Base-by-base conservation (phyloP, 352 stramenopile species). In the Phytopythium helicoides region DNA sequence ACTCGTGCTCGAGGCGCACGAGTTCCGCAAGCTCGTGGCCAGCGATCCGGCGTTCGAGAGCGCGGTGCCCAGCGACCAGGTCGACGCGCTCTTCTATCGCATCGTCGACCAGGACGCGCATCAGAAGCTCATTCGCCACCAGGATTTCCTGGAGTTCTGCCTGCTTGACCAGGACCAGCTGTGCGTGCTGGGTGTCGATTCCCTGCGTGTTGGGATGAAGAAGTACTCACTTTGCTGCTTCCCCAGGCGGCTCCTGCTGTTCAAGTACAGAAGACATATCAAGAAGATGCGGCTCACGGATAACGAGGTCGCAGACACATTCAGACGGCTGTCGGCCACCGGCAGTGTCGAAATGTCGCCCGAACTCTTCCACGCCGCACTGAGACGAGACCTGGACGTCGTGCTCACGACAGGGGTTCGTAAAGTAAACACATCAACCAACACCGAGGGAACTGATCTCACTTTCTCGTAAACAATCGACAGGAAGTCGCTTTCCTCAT, bases 91-190 rank as follows among this genome's bases (percentile, higher is more conserved):
- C 16, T 93, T 91, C 48, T 67, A 87, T 39, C 80, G 82, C 38
- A 77, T 93, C 33, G 45, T 33, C 28, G 74, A 86, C 41, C 58
- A 68, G 47, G 72, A 86, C 52, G 62, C 76, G 42, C 45, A n/a
- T 18, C 51, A 69, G 38, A 75, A 74, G 38, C 53, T 86, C 31
- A 62, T 91, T 26, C 66, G 81, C 15, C 82, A 86, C 21, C 52
- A 73, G 52, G 82, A 91, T 53, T 88, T 91, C 59, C 73, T 93
- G 9, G 82, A 90, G 55, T 93, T 93, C 41, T 93, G 80, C 48
- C 58, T 93, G 5, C 62, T 93, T 10, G 78, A 93, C 42, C 78
- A 87, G 44, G 78, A 87, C 33, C 82, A 93, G 45, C 55, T 93
- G 80, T 93, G 58, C 23, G 79, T 75, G 2, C 38, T 0, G 14